Evolutionary conservation across 1,284 basidiomycete species (phyloP).

Genomic region (Phellinidium pouzarii): DNA sequence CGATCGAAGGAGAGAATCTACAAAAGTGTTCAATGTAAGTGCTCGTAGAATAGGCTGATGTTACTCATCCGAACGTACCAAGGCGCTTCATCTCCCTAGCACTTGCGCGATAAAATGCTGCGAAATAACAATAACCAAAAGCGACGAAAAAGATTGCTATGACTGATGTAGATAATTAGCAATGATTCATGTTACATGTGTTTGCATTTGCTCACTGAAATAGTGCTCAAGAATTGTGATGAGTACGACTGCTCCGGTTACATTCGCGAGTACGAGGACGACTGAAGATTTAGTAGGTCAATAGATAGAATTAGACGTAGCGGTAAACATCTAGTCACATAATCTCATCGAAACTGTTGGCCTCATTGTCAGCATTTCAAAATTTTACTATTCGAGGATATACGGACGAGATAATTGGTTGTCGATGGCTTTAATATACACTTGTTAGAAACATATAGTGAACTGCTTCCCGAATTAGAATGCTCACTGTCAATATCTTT

Average conservation of each 20-base stretch:
- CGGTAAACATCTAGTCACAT: constrained; percentile 32
- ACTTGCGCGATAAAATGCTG: constrained; percentile 57
- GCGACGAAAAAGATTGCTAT: constrained; percentile 43
- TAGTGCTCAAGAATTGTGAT: constrained; percentile 67
- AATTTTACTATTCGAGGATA: not conserved
- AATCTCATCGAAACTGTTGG: constrained; percentile 55
- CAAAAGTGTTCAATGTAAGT: constrained; percentile 15
- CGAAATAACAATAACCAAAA: constrained; percentile 50
- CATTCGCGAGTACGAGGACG: constrained; percentile 41
- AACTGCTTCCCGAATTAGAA: not conserved
- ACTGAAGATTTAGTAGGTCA: constrained; percentile 30
- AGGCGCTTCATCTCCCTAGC: constrained; percentile 69
- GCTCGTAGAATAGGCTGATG: no score
- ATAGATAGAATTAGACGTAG: constrained; percentile 11
- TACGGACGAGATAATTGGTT: constrained; percentile 48
- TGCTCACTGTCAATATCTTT: constrained; percentile 54
- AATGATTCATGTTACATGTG: not conserved
- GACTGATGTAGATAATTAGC: constrained; percentile 29
- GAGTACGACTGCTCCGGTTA: constrained; percentile 56
- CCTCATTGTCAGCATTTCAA: constrained; percentile 17
- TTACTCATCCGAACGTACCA: no score
- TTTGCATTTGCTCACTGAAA: constrained; percentile 45
- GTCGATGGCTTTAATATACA: constrained; percentile 41
- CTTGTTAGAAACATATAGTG: not conserved
- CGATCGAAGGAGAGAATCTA: constrained; percentile 61